A percentile compares a stretch with the other conserved stretches of the same genome.
Evolutionary conservation across 257 asterid genomes (phyloP).

Genomic region (Solanum sitiens): DNA sequence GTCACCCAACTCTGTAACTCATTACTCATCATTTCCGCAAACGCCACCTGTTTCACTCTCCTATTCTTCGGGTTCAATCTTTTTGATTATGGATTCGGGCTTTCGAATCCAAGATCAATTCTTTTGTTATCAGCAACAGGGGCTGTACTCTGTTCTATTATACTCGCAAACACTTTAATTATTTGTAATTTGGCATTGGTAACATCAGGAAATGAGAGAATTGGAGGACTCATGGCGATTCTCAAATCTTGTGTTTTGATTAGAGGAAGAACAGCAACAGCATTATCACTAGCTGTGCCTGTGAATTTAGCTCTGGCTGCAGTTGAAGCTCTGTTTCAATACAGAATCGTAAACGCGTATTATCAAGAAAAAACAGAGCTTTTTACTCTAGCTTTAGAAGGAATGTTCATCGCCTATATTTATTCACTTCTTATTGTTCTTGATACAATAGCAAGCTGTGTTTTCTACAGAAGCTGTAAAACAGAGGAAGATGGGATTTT

Average conservation of each 20-base stretch:
- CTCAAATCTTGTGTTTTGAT: constrained; percentile 35
- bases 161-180: constrained; percentile 42
- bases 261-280: constrained; percentile 41
- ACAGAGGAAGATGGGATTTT: constrained; percentile 5
- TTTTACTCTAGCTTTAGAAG: constrained; percentile 33
- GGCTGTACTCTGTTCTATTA: constrained; percentile 31
- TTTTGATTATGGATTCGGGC: constrained; percentile 16
- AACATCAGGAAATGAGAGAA: constrained; percentile 34
- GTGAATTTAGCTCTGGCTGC: constrained; percentile 36
- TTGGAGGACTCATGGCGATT: constrained; percentile 36
- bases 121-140: constrained; percentile 30
- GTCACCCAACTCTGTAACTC: constrained; percentile 45
- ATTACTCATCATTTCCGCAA: constrained; percentile 35
- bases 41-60: constrained; percentile 40
- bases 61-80: constrained; percentile 23
- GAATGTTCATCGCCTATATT: constrained; percentile 37
- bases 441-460: constrained; percentile 33
- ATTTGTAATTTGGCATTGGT: constrained; percentile 40
- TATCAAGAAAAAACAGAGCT: background rate
- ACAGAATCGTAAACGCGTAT: constrained; percentile 33
- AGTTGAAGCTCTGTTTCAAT: constrained; percentile 49
- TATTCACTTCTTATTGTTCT: constrained; percentile 36
- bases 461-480: constrained; percentile 34
- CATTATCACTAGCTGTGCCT: constrained; percentile 38
- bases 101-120: constrained; percentile 7